These are phyloP conservation scores for Sorghum bicolor DNA, from an alignment of 176 grass and related monocot species.

Conservation along the genomic window Sorghum_bicolor_NCBIv3 NC_012870.2:17221001-17221500, in stretches of 20 bases:
- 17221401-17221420: too few species aligned
- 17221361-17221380: background rate
- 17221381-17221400: background rate
- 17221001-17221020: conserved; percentile 85
- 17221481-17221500: background rate
- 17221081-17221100: conserved; percentile 84
- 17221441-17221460: background rate
- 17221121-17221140: conserved; percentile 66
- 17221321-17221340: background rate
- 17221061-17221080: conserved; percentile 32
- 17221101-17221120: conserved; percentile 76
- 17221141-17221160: conserved; percentile 25
- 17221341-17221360: background rate
- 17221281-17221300: background rate
- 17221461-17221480: background rate
- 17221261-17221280: background rate
- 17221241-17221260: conserved; percentile 1
- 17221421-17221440: too few species aligned
- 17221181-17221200: background rate
- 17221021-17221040: conserved; percentile 92
- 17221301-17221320: background rate
- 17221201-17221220: background rate
- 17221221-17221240: background rate
- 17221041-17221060: conserved; percentile 85
- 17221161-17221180: background rate